Conservation (phyloP, 2,329 filamentous ascomycete species). For the Aspergillus puulaauensis region DNA sequence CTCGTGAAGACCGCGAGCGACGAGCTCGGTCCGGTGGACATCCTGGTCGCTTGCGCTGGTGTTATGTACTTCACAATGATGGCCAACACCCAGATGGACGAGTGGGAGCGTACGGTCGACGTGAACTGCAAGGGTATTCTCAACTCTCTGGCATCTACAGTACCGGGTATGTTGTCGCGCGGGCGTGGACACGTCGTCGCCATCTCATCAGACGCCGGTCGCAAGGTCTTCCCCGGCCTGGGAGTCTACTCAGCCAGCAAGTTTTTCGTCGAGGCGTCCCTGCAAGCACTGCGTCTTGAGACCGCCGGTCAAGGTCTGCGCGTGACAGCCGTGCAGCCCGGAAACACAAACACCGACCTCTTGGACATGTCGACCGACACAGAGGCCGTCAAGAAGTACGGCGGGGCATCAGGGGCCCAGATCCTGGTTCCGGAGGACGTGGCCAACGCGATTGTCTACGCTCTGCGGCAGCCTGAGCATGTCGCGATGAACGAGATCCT, state of each 20-base stretch:
- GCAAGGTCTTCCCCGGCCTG: constrained; percentile 77
- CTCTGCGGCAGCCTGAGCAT: constrained; percentile 70
- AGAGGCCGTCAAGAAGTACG: constrained; percentile 77
- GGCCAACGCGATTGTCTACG: constrained; percentile 70
- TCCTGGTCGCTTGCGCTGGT: constrained; percentile 76
- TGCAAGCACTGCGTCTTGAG: constrained; percentile 74
- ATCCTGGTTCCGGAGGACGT: constrained; percentile 73
- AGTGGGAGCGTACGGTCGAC: constrained; percentile 80
- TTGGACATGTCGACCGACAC: constrained; percentile 72
- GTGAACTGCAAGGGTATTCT: constrained; percentile 84
- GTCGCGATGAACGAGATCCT: constrained; percentile 78
- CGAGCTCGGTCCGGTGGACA: constrained; percentile 70
- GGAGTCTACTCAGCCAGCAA: constrained; percentile 82
- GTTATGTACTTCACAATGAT: constrained; percentile 92
- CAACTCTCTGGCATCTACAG: constrained; percentile 67
- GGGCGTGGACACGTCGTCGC: constrained; percentile 72
- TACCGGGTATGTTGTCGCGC: constrained; percentile 70
- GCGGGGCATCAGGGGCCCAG: constrained; percentile 71
- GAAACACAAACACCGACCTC: constrained; percentile 72
- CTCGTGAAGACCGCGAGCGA: constrained; percentile 61
- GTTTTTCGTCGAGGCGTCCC: constrained; percentile 79
- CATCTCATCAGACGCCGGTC: constrained; percentile 78
- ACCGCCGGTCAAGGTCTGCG: constrained; percentile 71
- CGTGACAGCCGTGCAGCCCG: constrained; percentile 74
- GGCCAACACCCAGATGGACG: constrained; percentile 69